A percentile compares a stretch with the other conserved stretches of the same genome.
Evolutionary conservation across 1,284 basidiomycete species (phyloP).

Genomic region (Mycena sp.): DNA sequence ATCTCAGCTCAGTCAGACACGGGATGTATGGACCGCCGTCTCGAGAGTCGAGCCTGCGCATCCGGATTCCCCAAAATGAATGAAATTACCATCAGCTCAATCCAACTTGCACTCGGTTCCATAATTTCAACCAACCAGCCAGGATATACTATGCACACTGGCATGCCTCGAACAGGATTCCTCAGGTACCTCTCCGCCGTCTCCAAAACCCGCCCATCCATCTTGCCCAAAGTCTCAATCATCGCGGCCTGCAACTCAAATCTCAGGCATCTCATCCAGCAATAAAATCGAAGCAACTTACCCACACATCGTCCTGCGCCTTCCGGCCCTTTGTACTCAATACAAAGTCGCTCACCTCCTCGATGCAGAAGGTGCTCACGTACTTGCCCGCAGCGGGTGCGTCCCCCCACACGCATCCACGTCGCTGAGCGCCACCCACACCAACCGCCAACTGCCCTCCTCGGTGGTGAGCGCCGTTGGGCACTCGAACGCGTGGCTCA

Average conservation of each 20-base stretch:
- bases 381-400: slow-evolving; percentile 28
- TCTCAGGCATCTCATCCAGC: background rate
- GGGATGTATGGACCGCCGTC: too few relatives aligned
- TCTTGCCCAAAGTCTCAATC: slow-evolving; percentile 20
- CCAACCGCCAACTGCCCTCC: slow-evolving; percentile 47
- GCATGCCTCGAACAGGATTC: too few relatives aligned
- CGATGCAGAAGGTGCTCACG: slow-evolving; percentile 15
- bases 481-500: slow-evolving; percentile 11
- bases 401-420: slow-evolving; percentile 35
- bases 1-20: too few relatives aligned
- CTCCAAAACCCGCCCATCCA: slow-evolving; percentile 7
- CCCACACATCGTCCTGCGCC: slow-evolving; percentile 27
- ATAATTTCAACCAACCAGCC: too few relatives aligned
- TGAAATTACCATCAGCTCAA: too few relatives aligned
- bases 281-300: background rate
- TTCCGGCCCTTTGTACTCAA: slow-evolving; percentile 22
- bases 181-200: slow-evolving; percentile 5
- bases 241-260: slow-evolving; percentile 10
- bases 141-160: too few relatives aligned
- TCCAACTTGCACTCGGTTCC: too few relatives aligned
- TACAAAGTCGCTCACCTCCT: slow-evolving; percentile 30
- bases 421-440: slow-evolving; percentile 54
- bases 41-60: too few relatives aligned
- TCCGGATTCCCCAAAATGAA: too few relatives aligned
- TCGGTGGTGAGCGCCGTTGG: slow-evolving; percentile 40